Evolutionary conservation across 2,329 filamentous ascomycete genomes (phyloP), one percentile per base, ranked within the genome.

Genomic region (Pseudogymnoascus verrucosus): DNA sequence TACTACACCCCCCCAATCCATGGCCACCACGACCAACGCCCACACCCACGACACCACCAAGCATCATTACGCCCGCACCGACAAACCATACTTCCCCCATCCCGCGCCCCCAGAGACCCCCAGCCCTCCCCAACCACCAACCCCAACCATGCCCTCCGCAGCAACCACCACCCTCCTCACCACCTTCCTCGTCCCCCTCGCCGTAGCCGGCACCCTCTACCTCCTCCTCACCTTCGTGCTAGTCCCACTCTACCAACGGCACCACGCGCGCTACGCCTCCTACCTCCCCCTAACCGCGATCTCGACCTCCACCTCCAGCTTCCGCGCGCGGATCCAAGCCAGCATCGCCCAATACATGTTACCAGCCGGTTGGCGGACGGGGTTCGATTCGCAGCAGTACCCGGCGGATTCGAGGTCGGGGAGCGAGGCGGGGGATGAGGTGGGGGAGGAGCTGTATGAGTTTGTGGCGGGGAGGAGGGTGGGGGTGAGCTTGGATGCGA

Each of bases 191-290:
- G 77, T 90, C 67, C 89, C 89, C 36, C 88, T 88, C 62, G 70
- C 87, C 71, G 86, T 91, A 71, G 89, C 89, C 54, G 80, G 91
- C 59, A 75, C 83, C 66, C 77, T 91, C 68, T 93, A 90, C 75
- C 75, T 91, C 69, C 64, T 86, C 64, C 76, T 87, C 64, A 87
- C 84, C 63, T 89, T 86, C 73, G 76, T 87, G 69, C 70, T 90
- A 65, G 72, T 90, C 26, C 89, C 89, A 1, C 72, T 89, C 65
- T 89, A 89, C 83, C 86, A 84, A 59, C 83, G 82, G 64, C 89
- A 90, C 74, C 86, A 84, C 67, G 82, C 82, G 69, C 85, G 88
- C 65, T 91, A 91, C 74, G 83, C 85, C 71, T 86, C 90, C 65
- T 92, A 92, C 72, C 83, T 91, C 1, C 89, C 89, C 0, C 76